Conservation (phyloP, 257 asterid species). For the Mentha longifolia region DNA sequence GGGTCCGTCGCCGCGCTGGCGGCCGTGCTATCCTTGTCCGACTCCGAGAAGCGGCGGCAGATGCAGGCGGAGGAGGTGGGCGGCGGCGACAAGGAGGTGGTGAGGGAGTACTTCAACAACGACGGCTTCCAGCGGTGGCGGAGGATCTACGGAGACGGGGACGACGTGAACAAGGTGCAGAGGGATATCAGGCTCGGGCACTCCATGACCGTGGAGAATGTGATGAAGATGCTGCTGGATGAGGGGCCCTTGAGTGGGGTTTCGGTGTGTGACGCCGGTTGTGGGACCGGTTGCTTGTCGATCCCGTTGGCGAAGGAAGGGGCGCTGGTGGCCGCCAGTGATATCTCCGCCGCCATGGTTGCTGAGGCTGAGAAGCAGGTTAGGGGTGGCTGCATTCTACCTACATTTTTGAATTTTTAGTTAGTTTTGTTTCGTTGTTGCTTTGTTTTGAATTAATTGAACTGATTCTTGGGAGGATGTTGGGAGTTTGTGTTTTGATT, state of each 20-base stretch:
- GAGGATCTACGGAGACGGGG: slow-evolving; percentile 82
- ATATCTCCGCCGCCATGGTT: slow-evolving; percentile 95
- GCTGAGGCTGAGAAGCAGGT: slow-evolving; percentile 90
- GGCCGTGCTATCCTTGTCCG: slow-evolving; percentile 71
- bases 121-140: slow-evolving; percentile 96
- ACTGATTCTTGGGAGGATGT: background rate
- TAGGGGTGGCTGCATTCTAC: background rate
- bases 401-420: slow-evolving; percentile 3
- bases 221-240: slow-evolving; percentile 78
- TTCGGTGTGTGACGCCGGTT: slow-evolving; percentile 91
- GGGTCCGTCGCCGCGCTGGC: slow-evolving; percentile 78
- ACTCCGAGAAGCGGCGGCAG: slow-evolving; percentile 82
- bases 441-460: background rate
- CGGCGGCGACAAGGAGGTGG: slow-evolving; percentile 95
- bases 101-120: slow-evolving; percentile 84
- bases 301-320: slow-evolving; percentile 95
- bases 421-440: background rate
- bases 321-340: slow-evolving; percentile 82
- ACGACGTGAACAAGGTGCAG: slow-evolving; percentile 85
- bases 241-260: slow-evolving; percentile 73
- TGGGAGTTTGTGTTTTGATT: slow-evolving; percentile 1
- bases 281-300: slow-evolving; percentile 86
- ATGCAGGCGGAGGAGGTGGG: slow-evolving; percentile 94
- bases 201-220: slow-evolving; percentile 83
- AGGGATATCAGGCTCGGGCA: slow-evolving; percentile 82